Percentiles rank a stretch among this genome's conserved stretches.
phyloP scores from a whole-genome alignment of 495 filamentous ascomycete species.

The Aspergillus carlsbadensis region DNA sequence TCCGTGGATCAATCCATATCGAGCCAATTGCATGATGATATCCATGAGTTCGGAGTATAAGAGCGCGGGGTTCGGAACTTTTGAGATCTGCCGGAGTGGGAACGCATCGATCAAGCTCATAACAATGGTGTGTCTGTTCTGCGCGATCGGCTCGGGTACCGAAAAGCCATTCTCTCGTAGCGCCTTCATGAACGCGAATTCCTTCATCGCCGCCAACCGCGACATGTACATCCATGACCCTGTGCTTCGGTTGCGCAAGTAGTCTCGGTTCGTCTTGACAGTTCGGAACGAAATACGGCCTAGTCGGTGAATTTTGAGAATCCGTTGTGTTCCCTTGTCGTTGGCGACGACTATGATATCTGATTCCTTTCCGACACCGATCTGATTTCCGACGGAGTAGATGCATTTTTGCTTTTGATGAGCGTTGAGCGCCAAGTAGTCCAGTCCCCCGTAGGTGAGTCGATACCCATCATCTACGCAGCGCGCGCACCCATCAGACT shows the following conservation, averaged over 20 bases:
- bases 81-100: constrained; percentile 80
- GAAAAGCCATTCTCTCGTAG: constrained; percentile 79
- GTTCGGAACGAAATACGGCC: constrained; percentile 96
- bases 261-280: constrained; percentile 94
- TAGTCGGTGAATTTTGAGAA: constrained; percentile 92
- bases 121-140: constrained; percentile 90
- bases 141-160: constrained; percentile 81
- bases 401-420: constrained; percentile 74
- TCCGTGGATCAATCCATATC: constrained; percentile 89
- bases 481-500: not conserved
- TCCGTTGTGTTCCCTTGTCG: constrained; percentile 57
- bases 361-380: constrained; percentile 95
- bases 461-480: constrained; percentile 86
- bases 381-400: constrained; percentile 90
- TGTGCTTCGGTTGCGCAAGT: constrained; percentile 75
- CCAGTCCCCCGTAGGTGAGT: constrained; percentile 92
- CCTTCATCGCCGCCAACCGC: constrained; percentile 84
- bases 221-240: constrained; percentile 98
- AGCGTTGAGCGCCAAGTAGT: constrained; percentile 91
- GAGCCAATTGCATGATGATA: constrained; percentile 81
- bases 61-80: constrained; percentile 70
- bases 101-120: constrained; percentile 90
- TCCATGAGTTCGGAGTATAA: constrained; percentile 89
- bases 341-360: constrained; percentile 93
- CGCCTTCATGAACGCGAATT: constrained; percentile 89